Conservation (phyloP, 2,329 filamentous ascomycete genomes). For the Niveomyces coronatus region DNA sequence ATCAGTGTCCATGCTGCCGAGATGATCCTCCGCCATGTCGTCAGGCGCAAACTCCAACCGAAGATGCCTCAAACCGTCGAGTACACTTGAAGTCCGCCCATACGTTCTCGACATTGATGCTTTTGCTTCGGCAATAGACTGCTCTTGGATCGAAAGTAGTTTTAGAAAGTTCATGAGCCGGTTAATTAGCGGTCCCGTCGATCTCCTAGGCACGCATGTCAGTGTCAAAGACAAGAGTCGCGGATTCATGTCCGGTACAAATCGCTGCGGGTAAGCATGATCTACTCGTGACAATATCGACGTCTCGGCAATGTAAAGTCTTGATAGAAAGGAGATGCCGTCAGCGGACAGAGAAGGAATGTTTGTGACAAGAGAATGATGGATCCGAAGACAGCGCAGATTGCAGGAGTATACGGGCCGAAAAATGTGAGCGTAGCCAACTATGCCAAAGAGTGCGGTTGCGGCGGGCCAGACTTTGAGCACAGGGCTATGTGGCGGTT, state of each 20-base stretch:
- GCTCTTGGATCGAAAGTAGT: constrained; percentile 38
- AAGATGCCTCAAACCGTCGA: constrained; percentile 43
- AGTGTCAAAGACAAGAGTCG: constrained; percentile 42
- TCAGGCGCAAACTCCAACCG: constrained; percentile 44
- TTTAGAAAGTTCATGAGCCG: constrained; percentile 38
- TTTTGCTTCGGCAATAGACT: constrained; percentile 27
- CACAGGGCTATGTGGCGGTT: constrained; percentile 14
- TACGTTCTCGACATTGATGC: too few relatives aligned
- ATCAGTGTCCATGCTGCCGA: constrained; percentile 26
- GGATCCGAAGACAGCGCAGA: constrained; percentile 41
- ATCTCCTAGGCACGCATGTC: constrained; percentile 43
- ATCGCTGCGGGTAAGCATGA: constrained; percentile 35
- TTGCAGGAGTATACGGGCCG: constrained; percentile 44
- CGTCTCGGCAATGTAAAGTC: constrained; percentile 35
- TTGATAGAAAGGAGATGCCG: constrained; percentile 24
- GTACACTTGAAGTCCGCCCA: constrained; percentile 31
- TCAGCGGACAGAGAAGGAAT: constrained; percentile 34
- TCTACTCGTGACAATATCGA: constrained; percentile 31
- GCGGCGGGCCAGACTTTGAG: constrained; percentile 18
- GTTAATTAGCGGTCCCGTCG: constrained; percentile 38
- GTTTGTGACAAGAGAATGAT: constrained; percentile 50
- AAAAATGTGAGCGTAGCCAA: constrained; percentile 36
- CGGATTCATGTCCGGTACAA: constrained; percentile 46
- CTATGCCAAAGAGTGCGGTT: constrained; percentile 30
- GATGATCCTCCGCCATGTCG: constrained; percentile 25